Percentiles rank a stretch among this genome's conserved stretches.
phyloP scores from a whole-genome alignment of 31 red algal genomes.

The Asparagopsis taxiformis region DNA sequence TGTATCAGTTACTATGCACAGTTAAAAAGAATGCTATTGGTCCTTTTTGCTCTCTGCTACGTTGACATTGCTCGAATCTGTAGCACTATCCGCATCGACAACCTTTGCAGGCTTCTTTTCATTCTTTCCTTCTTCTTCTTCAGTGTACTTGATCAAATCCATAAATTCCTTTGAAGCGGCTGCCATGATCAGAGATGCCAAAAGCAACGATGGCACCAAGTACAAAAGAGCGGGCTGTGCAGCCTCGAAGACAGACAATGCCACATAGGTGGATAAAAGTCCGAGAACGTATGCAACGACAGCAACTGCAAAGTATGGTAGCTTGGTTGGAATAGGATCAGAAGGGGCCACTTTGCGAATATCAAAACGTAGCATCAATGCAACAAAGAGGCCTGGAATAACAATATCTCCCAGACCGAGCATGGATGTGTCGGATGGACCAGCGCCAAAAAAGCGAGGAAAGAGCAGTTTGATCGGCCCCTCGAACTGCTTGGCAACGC shows the following conservation, averaged over 20 bases:
- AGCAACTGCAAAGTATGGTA: constrained; percentile 56
- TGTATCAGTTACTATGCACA: constrained; percentile 10
- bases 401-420: constrained; percentile 91
- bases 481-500: constrained; percentile 80
- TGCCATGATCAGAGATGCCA: constrained; percentile 48
- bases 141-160: constrained; percentile 53
- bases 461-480: constrained; percentile 92
- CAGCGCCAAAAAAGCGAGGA: constrained; percentile 33
- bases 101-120: constrained; percentile 11
- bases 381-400: constrained; percentile 88
- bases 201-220: constrained; percentile 54
- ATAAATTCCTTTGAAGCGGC: constrained; percentile 28
- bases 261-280: constrained; percentile 55
- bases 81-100: background rate
- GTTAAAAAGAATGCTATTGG: constrained; percentile 3
- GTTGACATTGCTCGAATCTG: constrained; percentile 1
- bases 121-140: constrained; percentile 64
- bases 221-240: constrained; percentile 82
- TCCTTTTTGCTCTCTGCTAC: constrained; percentile 37
- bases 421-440: constrained; percentile 70
- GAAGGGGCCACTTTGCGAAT: constrained; percentile 22
- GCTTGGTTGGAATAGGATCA: constrained; percentile 7
- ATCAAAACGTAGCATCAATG: constrained; percentile 84
- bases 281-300: constrained; percentile 55
- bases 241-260: constrained; percentile 76